Conservation (phyloP, 495 filamentous ascomycete species). For the Saxophila tyrrhenica region DNA sequence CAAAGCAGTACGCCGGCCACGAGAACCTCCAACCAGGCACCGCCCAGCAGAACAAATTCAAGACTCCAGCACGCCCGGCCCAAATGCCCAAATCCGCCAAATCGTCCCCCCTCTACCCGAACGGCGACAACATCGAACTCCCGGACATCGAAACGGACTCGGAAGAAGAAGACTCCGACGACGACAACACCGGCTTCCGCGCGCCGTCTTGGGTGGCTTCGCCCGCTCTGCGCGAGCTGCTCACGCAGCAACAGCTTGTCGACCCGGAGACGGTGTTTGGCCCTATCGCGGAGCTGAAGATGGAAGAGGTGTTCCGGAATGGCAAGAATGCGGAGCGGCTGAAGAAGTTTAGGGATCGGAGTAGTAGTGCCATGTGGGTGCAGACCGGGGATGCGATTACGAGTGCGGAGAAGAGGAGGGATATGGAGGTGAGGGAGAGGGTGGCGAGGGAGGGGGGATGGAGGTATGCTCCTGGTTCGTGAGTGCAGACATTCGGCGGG, state of each 20-base stretch:
- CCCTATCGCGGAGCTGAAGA: slow-evolving; percentile 67
- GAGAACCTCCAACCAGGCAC: slow-evolving; percentile 42
- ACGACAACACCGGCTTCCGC: slow-evolving; percentile 34
- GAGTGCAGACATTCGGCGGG: too few relatives aligned
- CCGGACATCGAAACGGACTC: slow-evolving; percentile 83
- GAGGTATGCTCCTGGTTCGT: slow-evolving; percentile 30
- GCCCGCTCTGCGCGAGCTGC: slow-evolving; percentile 56
- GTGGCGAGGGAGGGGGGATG: slow-evolving; percentile 77
- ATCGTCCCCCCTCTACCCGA: slow-evolving; percentile 67
- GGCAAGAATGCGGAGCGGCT: slow-evolving; percentile 59
- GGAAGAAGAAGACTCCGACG: slow-evolving; percentile 63
- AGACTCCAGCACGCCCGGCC: slow-evolving; percentile 42
- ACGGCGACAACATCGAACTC: slow-evolving; percentile 69
- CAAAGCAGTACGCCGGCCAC: slow-evolving; percentile 11
- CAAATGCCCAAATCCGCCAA: slow-evolving; percentile 40
- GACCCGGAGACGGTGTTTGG: slow-evolving; percentile 87
- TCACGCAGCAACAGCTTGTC: slow-evolving; percentile 65
- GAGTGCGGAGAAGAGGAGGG: slow-evolving; percentile 71
- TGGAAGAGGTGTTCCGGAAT: slow-evolving; percentile 84
- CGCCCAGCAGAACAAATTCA: slow-evolving; percentile 35
- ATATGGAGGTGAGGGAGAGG: slow-evolving; percentile 68
- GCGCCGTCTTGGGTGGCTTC: slow-evolving; percentile 76
- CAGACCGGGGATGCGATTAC: slow-evolving; percentile 66
- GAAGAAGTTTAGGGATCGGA: slow-evolving; percentile 75
- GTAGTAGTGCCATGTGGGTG: slow-evolving; percentile 89